A percentile compares a stretch with the other conserved stretches of the same genome.
These are phyloP conservation scores for Diospyros lotus DNA, from an alignment of 148 eudicot genomes.

Conservation along the genomic window DNA sequence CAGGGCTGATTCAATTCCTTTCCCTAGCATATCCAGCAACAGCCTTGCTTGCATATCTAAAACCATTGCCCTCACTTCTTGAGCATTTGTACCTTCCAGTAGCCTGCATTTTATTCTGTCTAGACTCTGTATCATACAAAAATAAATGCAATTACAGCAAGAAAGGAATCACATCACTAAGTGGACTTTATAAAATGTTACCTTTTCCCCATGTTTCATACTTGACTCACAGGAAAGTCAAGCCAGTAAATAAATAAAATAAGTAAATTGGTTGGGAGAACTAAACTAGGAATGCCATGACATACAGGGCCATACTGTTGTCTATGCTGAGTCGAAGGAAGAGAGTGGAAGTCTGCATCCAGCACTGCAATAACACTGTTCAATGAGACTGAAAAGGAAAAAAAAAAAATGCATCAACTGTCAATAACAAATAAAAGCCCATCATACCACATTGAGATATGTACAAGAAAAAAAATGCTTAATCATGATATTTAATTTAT, in stretches of 20 bases:
- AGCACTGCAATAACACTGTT: constrained; percentile 96
- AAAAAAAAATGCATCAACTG: constrained; percentile 5
- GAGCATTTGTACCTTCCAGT: constrained; percentile 93
- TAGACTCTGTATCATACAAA: constrained; percentile 56
- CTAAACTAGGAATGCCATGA: neutral
- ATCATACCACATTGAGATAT: neutral
- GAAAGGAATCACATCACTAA: constrained; percentile 2
- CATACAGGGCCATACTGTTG: constrained; percentile 97
- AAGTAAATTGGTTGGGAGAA: no score
- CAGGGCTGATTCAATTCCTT: constrained; percentile 93
- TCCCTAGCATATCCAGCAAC: constrained; percentile 95
- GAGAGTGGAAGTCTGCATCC: constrained; percentile 98
- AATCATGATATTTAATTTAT: neutral
- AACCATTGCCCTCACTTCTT: constrained; percentile 99
- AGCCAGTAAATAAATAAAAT: neutral
- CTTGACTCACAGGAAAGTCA: neutral
- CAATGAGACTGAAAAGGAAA: constrained; percentile 65
- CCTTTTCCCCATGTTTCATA: no score
- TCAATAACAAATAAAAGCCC: neutral
- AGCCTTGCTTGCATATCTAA: constrained; percentile 98
- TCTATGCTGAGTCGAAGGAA: constrained; percentile 91
- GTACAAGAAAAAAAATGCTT: neutral
- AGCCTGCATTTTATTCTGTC: constrained; percentile 97
- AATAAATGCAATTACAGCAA: constrained; percentile 7
- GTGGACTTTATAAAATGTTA: neutral